These are phyloP conservation scores for Cercospora beticola DNA, from an alignment of 2,329 filamentous ascomycete genomes.

Conservation along the genomic window DNA sequence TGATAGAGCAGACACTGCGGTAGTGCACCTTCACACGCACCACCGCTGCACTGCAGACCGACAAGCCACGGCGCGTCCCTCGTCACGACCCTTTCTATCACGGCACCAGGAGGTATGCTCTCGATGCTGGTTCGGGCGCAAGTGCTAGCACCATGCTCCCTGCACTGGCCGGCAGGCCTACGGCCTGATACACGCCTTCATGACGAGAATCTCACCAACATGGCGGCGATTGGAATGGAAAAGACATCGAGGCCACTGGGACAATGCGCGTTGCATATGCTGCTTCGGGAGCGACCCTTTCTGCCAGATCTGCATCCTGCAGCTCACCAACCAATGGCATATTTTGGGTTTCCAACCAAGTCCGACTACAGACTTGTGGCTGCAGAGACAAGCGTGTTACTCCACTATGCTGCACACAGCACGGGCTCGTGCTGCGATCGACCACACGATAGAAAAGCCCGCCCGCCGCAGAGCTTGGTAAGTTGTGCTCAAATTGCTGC, in stretches of 20 bases:
- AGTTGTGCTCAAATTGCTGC: neutral
- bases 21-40: neutral
- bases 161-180: neutral
- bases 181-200: neutral
- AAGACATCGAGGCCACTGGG: neutral
- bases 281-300: conserved; percentile 3
- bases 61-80: conserved; percentile 1
- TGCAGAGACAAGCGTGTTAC: conserved; percentile 9
- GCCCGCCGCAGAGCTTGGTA: neutral
- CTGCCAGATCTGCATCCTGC: conserved; percentile 10
- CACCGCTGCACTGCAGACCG: neutral
- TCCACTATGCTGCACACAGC: conserved; percentile 8
- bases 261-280: conserved; percentile 7
- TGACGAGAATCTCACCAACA: no score
- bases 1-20: neutral
- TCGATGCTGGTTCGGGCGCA: neutral
- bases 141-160: neutral
- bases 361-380: conserved; percentile 4
- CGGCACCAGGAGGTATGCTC: neutral
- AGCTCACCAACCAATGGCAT: conserved; percentile 12
- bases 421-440: conserved; percentile 12
- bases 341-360: conserved; percentile 9
- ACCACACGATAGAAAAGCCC: conserved; percentile 6
- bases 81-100: neutral
- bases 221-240: neutral